phyloP scores from a whole-genome alignment of 129 eudicot species.

The Sambucus nigra region DNA sequence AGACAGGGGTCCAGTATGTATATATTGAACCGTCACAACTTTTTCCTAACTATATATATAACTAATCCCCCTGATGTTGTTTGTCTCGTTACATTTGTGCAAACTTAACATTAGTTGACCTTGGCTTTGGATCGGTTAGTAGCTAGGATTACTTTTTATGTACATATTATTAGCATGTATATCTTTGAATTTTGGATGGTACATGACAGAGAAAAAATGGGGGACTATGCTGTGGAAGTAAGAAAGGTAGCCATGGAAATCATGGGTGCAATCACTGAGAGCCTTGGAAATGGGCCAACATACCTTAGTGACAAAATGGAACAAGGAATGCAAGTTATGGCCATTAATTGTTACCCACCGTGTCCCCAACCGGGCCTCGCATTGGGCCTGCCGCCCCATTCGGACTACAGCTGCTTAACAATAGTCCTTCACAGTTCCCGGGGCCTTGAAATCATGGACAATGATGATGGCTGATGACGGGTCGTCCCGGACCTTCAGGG shows the following conservation, averaged over 20 bases:
- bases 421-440: slow-evolving; percentile 40
- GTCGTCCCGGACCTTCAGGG: slow-evolving; percentile 28
- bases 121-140: too few species aligned
- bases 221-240: slow-evolving; percentile 24
- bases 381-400: slow-evolving; percentile 60
- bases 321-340: slow-evolving; percentile 48
- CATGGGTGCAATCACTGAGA: slow-evolving; percentile 37
- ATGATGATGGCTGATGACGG: slow-evolving; percentile 25
- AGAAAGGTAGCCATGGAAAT: slow-evolving; percentile 29
- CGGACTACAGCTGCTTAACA: slow-evolving; percentile 53
- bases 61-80: too few species aligned
- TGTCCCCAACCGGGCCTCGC: slow-evolving; percentile 47
- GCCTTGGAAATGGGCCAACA: slow-evolving; percentile 45
- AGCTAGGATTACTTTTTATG: too few species aligned
- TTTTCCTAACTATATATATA: too few species aligned
- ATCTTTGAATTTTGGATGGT: slow-evolving; percentile 1
- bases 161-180: too few species aligned
- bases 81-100: too few species aligned
- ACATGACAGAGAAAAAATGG: slow-evolving; percentile 41
- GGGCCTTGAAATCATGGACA: slow-evolving; percentile 44
- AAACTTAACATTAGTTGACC: too few species aligned
- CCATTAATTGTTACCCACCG: slow-evolving; percentile 53
- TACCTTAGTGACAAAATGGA: slow-evolving; percentile 30
- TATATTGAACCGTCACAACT: too few species aligned
- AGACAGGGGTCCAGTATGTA: too few species aligned